Percentiles rank a stretch among this genome's conserved stretches.
These are phyloP conservation scores for Arthroderma uncinatum DNA, from an alignment of 2,329 filamentous ascomycete species.

Conservation along the genomic window DNA sequence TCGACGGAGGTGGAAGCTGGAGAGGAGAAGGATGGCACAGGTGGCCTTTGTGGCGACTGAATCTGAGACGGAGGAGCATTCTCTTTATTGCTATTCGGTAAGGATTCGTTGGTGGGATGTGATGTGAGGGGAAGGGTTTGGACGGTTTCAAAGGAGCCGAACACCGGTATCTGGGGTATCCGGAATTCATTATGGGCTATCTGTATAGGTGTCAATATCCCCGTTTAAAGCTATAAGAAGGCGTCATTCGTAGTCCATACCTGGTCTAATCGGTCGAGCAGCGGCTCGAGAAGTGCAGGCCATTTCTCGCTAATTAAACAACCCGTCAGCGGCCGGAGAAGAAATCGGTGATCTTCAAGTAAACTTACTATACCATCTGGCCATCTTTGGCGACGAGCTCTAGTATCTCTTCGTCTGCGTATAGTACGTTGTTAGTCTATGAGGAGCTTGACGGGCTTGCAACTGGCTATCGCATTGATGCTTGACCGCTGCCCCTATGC, in stretches of 20 bases:
- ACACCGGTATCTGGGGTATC: slow-evolving; percentile 48
- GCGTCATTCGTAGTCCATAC: slow-evolving; percentile 31
- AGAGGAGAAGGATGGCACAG: slow-evolving; percentile 27
- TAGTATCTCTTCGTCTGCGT: slow-evolving; percentile 42
- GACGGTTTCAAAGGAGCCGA: slow-evolving; percentile 27
- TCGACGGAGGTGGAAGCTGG: slow-evolving; percentile 28
- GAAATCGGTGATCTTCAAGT: not conserved
- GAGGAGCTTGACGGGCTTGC: not conserved
- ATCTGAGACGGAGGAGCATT: slow-evolving; percentile 22
- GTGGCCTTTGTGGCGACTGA: slow-evolving; percentile 29
- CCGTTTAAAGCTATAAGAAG: not conserved
- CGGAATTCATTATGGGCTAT: slow-evolving; percentile 67
- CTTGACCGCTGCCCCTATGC: too few relatives aligned
- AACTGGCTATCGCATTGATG: not conserved
- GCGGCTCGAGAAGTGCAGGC: slow-evolving; percentile 53
- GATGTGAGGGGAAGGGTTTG: slow-evolving; percentile 18
- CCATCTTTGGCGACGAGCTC: slow-evolving; percentile 48
- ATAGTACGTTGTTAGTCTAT: slow-evolving; percentile 19
- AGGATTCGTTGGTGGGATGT: slow-evolving; percentile 20
- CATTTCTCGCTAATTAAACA: slow-evolving; percentile 49
- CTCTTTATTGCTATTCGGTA: slow-evolving; percentile 30
- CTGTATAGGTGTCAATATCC: slow-evolving; percentile 35
- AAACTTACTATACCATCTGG: slow-evolving; percentile 45
- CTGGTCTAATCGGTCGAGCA: slow-evolving; percentile 59
- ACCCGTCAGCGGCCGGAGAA: slow-evolving; percentile 22